phyloP scores from a whole-genome alignment of 352 stramenopile genomes.

The Globisporangium acanthophoron region DNA sequence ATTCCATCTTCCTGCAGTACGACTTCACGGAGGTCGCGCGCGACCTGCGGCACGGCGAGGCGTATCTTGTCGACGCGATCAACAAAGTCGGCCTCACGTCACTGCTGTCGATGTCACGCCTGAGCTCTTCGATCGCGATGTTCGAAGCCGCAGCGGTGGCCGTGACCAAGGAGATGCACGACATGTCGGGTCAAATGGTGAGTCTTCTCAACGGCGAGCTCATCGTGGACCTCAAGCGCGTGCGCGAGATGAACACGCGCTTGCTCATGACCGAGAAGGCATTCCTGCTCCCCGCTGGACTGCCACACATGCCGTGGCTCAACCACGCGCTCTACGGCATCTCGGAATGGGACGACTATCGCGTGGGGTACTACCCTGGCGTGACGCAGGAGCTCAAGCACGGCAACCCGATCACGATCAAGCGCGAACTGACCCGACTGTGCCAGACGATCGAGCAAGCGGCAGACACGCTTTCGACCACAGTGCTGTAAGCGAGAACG shows the following conservation, averaged over 20 bases:
- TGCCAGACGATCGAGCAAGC: conserved; percentile 78
- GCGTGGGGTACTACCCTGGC: conserved; percentile 63
- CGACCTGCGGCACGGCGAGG: conserved; percentile 58
- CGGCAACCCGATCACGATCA: conserved; percentile 65
- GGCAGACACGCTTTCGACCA: conserved; percentile 60
- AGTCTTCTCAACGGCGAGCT: conserved; percentile 55
- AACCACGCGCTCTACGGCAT: conserved; percentile 81
- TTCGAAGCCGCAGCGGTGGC: conserved; percentile 61
- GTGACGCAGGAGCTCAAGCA: conserved; percentile 70
- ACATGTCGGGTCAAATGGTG: conserved; percentile 54
- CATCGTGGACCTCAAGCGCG: conserved; percentile 66
- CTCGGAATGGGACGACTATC: conserved; percentile 81
- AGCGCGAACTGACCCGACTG: conserved; percentile 69
- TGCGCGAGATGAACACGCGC: conserved; percentile 81
- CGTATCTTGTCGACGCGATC: conserved; percentile 46
- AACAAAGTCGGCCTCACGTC: conserved; percentile 21
- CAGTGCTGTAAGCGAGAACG: conserved; percentile 23
- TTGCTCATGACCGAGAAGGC: conserved; percentile 77
- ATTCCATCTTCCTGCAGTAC: conserved; percentile 81
- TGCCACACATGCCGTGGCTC: conserved; percentile 73
- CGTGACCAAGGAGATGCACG: conserved; percentile 46
- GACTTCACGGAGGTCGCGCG: conserved; percentile 78
- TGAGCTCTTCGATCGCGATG: conserved; percentile 47
- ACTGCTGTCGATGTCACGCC: conserved; percentile 33
- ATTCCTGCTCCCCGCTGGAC: conserved; percentile 62